Percentiles rank a stretch among this genome's conserved stretches.
Conservation (phyloP, 768 basidiomycete genomes). For the Pisolithus orientalis region DNA sequence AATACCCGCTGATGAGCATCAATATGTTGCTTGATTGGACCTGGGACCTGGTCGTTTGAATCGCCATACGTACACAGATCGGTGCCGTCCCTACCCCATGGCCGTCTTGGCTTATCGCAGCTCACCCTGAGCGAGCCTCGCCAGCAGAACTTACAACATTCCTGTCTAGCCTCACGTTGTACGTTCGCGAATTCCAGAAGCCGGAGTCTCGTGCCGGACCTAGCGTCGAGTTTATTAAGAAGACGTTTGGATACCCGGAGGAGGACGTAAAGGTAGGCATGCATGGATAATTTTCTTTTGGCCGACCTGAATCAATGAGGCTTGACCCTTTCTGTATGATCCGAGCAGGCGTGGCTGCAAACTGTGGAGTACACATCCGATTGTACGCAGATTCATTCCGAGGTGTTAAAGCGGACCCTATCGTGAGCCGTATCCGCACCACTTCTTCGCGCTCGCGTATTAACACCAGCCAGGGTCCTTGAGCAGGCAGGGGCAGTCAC, state of each 20-base stretch:
- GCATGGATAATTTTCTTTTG: background rate
- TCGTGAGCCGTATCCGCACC: slow-evolving; percentile 36
- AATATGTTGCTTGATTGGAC: background rate
- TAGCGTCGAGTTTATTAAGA: slow-evolving; percentile 70
- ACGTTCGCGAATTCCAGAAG: slow-evolving; percentile 64
- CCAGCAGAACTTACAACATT: slow-evolving; percentile 48
- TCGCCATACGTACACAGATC: slow-evolving; percentile 40
- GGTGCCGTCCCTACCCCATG: slow-evolving; percentile 88
- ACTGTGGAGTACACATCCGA: slow-evolving; percentile 71
- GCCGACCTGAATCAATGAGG: background rate
- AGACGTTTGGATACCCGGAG: slow-evolving; percentile 74
- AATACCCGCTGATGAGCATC: background rate
- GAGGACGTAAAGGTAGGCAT: slow-evolving; percentile 76
- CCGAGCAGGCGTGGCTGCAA: slow-evolving; percentile 68
- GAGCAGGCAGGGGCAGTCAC: slow-evolving; percentile 70
- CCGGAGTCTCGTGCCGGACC: slow-evolving; percentile 46
- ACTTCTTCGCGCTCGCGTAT: slow-evolving; percentile 3
- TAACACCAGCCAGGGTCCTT: slow-evolving; percentile 39
- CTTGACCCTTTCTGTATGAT: background rate
- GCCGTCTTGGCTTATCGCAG: slow-evolving; percentile 95
- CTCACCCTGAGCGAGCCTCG: slow-evolving; percentile 63
- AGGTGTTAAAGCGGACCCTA: slow-evolving; percentile 65
- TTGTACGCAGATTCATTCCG: slow-evolving; percentile 55
- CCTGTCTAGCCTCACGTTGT: slow-evolving; percentile 53
- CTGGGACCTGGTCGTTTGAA: background rate